Conservation (phyloP, 2,329 filamentous ascomycete species). For the Diaporthe citrichinensis region DNA sequence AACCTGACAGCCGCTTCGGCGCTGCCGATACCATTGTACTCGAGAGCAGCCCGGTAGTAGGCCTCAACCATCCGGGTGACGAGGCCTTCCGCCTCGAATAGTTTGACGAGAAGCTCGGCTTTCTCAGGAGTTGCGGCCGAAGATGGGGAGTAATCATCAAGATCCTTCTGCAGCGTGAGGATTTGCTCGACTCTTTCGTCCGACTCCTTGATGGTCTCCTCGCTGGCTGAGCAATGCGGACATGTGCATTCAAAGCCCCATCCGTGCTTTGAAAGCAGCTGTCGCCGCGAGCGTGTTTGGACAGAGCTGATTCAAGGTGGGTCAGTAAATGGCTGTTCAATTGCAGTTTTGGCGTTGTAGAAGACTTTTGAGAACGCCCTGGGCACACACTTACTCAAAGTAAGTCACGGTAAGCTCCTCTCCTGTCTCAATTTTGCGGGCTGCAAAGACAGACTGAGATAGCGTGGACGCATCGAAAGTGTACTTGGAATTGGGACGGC, state of each 20-base stretch:
- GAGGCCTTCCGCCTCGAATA: slow-evolving; percentile 55
- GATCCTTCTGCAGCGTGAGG: slow-evolving; percentile 48
- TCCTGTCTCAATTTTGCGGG: slow-evolving; percentile 53
- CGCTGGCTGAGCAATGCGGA: slow-evolving; percentile 50
- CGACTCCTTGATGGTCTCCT: slow-evolving; percentile 49
- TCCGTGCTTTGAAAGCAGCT: slow-evolving; percentile 48
- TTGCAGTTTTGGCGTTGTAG: slow-evolving; percentile 17
- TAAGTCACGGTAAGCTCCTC: slow-evolving; percentile 61
- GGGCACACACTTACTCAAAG: slow-evolving; percentile 49
- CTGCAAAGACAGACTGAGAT: slow-evolving; percentile 54
- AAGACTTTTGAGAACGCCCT: neutral
- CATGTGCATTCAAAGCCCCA: slow-evolving; percentile 59
- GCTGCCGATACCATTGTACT: slow-evolving; percentile 55
- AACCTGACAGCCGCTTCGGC: slow-evolving; percentile 50
- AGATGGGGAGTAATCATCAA: slow-evolving; percentile 52
- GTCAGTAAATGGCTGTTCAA: neutral
- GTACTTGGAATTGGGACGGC: slow-evolving; percentile 57
- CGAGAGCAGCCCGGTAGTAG: slow-evolving; percentile 56
- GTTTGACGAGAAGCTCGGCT: slow-evolving; percentile 54
- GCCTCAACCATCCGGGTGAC: slow-evolving; percentile 51
- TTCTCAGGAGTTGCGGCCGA: slow-evolving; percentile 50
- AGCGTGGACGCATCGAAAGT: slow-evolving; percentile 55
- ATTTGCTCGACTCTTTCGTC: slow-evolving; percentile 53
- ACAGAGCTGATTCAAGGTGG: slow-evolving; percentile 45
- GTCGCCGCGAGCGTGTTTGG: slow-evolving; percentile 49